Conservation (phyloP, 306 rosid species). For the Prunus armeniaca region DNA sequence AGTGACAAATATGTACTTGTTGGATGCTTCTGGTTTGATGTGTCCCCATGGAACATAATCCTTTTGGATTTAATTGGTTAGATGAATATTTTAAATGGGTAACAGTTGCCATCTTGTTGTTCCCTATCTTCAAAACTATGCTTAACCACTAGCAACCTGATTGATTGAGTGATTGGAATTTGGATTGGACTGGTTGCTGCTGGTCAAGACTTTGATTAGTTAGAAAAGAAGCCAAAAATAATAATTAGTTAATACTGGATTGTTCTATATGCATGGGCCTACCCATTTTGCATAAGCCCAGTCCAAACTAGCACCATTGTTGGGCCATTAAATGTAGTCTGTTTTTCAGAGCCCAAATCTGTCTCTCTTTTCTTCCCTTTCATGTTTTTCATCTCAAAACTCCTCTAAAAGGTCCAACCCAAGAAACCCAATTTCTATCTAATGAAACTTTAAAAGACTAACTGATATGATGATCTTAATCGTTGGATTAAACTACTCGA, state of each 20-base stretch:
- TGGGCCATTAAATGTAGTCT: neutral
- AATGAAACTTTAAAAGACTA: no score
- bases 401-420: neutral
- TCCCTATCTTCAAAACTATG: neutral
- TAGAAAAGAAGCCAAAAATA: neutral
- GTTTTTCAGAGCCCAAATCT: neutral
- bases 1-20: slow-evolving; percentile 3
- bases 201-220: neutral
- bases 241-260: neutral
- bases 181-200: neutral
- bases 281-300: neutral
- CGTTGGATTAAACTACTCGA: no score
- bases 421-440: neutral
- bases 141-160: neutral
- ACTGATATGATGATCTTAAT: no score
- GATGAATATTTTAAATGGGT: neutral
- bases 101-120: neutral
- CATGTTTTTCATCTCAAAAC: neutral
- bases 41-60: slow-evolving; percentile 1
- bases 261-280: neutral
- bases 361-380: neutral
- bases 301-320: neutral
- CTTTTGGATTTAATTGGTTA: neutral
- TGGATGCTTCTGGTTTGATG: neutral
- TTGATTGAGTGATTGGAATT: neutral